These are phyloP conservation scores for Teratosphaeria destructans DNA, from an alignment of 2,329 filamentous ascomycete genomes.

Conservation along the genomic window DNA sequence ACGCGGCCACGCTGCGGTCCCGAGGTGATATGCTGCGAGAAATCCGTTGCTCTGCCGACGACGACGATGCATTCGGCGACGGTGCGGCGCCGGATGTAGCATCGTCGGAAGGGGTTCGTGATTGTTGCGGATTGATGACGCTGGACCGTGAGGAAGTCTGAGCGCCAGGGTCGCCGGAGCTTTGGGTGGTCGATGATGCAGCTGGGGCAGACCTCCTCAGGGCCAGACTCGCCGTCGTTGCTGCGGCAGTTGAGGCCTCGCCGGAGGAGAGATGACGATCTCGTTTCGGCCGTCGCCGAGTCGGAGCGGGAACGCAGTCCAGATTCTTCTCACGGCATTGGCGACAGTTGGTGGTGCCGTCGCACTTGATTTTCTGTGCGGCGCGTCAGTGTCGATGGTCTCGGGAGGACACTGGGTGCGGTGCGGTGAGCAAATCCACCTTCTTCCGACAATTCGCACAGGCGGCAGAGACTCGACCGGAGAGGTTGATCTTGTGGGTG, in stretches of 20 bases:
- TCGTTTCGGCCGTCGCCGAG: constrained; percentile 11
- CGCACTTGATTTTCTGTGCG: constrained; percentile 6
- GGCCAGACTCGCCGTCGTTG: background rate
- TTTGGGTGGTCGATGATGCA: background rate
- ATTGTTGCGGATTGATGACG: background rate
- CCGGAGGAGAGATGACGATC: constrained; percentile 1
- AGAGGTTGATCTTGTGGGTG: constrained; percentile 19
- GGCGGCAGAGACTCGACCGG: constrained; percentile 17
- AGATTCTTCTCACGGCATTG: constrained; percentile 16
- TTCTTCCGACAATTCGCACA: constrained; percentile 18
- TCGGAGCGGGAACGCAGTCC: constrained; percentile 15
- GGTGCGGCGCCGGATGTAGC: background rate
- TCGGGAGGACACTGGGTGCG: background rate
- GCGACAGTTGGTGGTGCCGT: constrained; percentile 13
- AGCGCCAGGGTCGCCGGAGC: background rate
- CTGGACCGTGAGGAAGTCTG: background rate
- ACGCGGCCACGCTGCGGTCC: background rate
- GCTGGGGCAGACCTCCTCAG: background rate
- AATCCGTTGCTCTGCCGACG: background rate
- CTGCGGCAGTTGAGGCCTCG: background rate
- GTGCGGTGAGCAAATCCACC: constrained; percentile 8
- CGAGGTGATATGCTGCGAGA: background rate
- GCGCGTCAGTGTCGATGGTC: background rate
- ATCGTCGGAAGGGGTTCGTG: background rate
- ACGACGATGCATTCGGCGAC: background rate